Evolutionary conservation across 1,284 basidiomycete species (phyloP).

Genomic region (Pterulicium gracile): DNA sequence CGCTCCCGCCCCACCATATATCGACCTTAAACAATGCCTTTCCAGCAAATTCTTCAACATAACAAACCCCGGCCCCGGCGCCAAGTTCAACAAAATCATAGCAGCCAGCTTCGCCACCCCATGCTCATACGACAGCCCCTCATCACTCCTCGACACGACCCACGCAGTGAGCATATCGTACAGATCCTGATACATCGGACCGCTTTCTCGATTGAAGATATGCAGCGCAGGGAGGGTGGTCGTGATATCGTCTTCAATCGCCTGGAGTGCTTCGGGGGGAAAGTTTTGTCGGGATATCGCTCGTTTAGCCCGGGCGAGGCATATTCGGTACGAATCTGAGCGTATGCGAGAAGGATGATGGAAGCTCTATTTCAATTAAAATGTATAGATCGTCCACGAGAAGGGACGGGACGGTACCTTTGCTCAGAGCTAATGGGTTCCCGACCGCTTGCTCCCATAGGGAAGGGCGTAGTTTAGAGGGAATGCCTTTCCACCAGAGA

Average conservation of each 20-base stretch:
- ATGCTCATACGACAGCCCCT: conserved; percentile 70
- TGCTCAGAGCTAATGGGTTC: conserved; percentile 79
- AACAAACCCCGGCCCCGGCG: conserved; percentile 71
- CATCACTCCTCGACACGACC: conserved; percentile 84
- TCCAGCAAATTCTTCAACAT: conserved; percentile 85
- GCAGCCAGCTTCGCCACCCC: conserved; percentile 72
- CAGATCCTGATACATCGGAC: conserved; percentile 81
- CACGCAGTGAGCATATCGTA: conserved; percentile 85
- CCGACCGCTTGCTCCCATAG: conserved; percentile 89
- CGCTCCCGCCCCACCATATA: conserved; percentile 62
- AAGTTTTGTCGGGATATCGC: conserved; percentile 66
- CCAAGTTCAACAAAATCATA: conserved; percentile 85
- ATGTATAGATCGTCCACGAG: conserved; percentile 9
- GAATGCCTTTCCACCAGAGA: conserved; percentile 92
- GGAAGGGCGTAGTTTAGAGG: conserved; percentile 71
- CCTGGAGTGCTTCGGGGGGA: conserved; percentile 54
- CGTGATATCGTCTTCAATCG: conserved; percentile 75
- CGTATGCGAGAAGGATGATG: conserved; percentile 7
- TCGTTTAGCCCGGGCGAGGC: conserved; percentile 63
- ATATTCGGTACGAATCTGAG: conserved; percentile 70
- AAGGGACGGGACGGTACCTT: conserved; percentile 43
- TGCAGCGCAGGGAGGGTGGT: conserved; percentile 81
- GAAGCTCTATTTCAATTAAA: conserved; percentile 6
- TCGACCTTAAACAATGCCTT: conserved; percentile 76
- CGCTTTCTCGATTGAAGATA: conserved; percentile 70